Evolutionary conservation across 768 basidiomycete genomes (phyloP), one percentile per base, ranked within the genome.

Genomic region (Chlorophyllum brunneum): DNA sequence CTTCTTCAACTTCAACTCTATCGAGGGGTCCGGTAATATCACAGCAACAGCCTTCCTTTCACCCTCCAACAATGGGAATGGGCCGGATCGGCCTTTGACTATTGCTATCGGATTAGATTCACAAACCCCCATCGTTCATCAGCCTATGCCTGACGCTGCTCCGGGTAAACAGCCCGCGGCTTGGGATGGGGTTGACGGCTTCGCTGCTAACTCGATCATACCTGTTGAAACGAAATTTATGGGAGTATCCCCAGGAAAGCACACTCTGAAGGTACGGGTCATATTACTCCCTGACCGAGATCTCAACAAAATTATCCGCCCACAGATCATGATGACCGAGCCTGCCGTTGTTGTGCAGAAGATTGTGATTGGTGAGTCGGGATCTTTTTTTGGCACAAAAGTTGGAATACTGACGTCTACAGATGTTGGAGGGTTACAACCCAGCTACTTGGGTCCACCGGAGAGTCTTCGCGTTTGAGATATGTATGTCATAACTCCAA

Each of bases 371-470:
- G 66, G 81, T 82, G 56, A 24, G 66, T 60, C 11, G 22, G 42
- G 16, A 24, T 39, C 29, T 16, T 23, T 1, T 56, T 39, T 47
- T 0, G 15, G 2, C 1, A 23, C 3, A 15, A 26, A 5, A 18
- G 9, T 31, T 27, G 18, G 24, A 8, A 45, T 43, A 16, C 11
- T 37, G 43, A 31, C 24, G 44, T 34, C 48, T 50, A 23, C 38
- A 82, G 82, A 83, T 61, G 72, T 77, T 18, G 82, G 81, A 29
- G 79, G 78, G 16, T 68, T 83, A 3, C 56, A 65, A 44, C 65
- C 74, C 0, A 82, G 80, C 55, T 85, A 83, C 59, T 69, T 85
- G 23, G 83, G 83, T 4, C 82, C 82, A n/a, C 81, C 82, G 0
- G 83, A 83, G 61, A 82, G 80, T 62, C 56, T 71, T 30, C 44